Base-by-base conservation (phyloP, 306 rosid species). In the Prunus salicina region DNA sequence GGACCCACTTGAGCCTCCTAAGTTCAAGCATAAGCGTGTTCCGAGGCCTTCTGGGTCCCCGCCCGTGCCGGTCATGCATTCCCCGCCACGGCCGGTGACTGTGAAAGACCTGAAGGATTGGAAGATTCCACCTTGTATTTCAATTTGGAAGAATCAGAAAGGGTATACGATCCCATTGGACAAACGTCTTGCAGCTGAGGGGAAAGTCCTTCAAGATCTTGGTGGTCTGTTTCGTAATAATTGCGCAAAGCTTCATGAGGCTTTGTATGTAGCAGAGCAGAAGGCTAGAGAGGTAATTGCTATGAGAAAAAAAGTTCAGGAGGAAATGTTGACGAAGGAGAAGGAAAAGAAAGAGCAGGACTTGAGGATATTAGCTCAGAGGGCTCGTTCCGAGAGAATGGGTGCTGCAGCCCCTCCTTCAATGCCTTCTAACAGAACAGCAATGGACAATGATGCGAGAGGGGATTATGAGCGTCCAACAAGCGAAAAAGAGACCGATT, bases 221-320 rank as follows among this genome's bases (percentile, higher is more conserved):
- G 43, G 8, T 38, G 97, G 90, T 77, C 97, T 89, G 83, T 91
- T 91, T 71, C 92, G 85, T 81, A 96, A 94, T 53, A 94, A 89
- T 68, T 94, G 86, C 69, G 96, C 98, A 0, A 91, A 92, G 88
- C 93, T 94, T 45, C 86, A 95, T 0, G 97, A 94, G 80, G 86
- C 97, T 0, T 69, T 92, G 71, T 91, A 94, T 80, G 98, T 90
- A 15, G 89, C 97, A 0, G 97, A 94, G 87, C 95, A 90, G 84
- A 94, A 92, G 90, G 98, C 98, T 49, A 88, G 97, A 81, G 97
- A 90, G 66, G 98, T 90, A 22, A 96, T 90, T 70, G 92, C 96
- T 6, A 84, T 94, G 97, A 85, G 97, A 76, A 90, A 95, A 1
- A 93, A 90, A 85, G 98, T 93, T 81, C 98, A 93, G 78, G 91